Base-by-base conservation (phyloP, 2,329 filamentous ascomycete genomes). In the Triangularia setosa region DNA sequence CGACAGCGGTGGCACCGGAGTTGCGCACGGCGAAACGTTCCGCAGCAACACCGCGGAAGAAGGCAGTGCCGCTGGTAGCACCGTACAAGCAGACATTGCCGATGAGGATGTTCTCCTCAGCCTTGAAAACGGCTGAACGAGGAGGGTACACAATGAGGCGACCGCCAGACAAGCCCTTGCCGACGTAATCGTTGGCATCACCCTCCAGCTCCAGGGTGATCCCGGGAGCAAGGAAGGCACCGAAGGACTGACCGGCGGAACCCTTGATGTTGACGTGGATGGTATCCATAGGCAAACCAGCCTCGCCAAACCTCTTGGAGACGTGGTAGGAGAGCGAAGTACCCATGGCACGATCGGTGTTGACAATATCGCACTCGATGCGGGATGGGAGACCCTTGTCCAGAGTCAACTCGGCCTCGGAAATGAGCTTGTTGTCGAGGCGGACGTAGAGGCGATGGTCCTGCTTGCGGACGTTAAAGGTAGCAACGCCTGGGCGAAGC, bases 381-480 rank as follows among this genome's bases (percentile, higher is more conserved):
- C 94, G 87, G 66, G 92, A 95, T 14, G 94, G 94, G 16, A 97
- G 82, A 30, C 94, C 93, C 83, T 96, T 97, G 79, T 97, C 93
- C 12, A 98, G 85, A 44, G 94, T 96, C 71, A 97, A 83, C 79
- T 98, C 94, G 8, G 93, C 93, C 79, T 98, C 94, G 0, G 93
- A 92, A 72, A 97, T 97, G 63, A 98, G 86, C 83, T 97, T 97
- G 82, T 98, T 98, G 77, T 98, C 94, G 11, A 98, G 84, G 73
- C 94, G 91, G 67, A 93, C 88, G 76, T 97, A 93, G 21, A 98
- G 89, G 74, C 91, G 89, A 79, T 98, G 94, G 72, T 98, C 94
- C 79, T 98, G 94, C 84, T 97, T 97, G 78, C 94, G 91, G 64
- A 97, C 93, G 73, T 97, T 97, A 86, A 97, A 97, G 11, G 93